Percentiles rank a stretch among this genome's conserved stretches.
Conservation (phyloP, 2,329 filamentous ascomycete genomes). For the Claviceps maximensis region DNA sequence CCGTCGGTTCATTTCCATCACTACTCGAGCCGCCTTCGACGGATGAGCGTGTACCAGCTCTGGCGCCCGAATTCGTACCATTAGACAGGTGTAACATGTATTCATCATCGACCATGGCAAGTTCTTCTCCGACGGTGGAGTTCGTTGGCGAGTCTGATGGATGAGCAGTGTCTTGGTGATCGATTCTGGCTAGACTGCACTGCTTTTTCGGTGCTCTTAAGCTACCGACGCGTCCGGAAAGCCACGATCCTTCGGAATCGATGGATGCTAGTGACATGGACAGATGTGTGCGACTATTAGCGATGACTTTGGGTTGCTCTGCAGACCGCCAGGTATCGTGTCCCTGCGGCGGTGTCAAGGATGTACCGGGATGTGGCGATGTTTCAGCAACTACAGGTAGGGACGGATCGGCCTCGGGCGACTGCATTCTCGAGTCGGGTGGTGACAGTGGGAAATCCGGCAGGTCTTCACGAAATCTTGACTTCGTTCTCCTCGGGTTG, state of each 20-base stretch:
- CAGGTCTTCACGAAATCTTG: constrained; percentile 83
- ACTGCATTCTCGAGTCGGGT: constrained; percentile 67
- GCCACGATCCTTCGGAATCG: constrained; percentile 92
- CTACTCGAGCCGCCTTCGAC: constrained; percentile 42
- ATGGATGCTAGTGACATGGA: constrained; percentile 86
- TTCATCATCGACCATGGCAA: constrained; percentile 53
- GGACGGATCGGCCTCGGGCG: constrained; percentile 49
- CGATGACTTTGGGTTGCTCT: constrained; percentile 21
- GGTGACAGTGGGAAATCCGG: constrained; percentile 79
- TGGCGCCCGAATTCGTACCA: constrained; percentile 12
- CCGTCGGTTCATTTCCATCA: constrained; percentile 38
- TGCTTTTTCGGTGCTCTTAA: constrained; percentile 33
- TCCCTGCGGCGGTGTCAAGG: constrained; percentile 17
- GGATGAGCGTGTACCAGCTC: constrained; percentile 27
- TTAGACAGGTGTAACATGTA: constrained; percentile 45
- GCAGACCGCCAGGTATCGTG: constrained; percentile 35
- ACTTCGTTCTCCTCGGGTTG: constrained; percentile 66
- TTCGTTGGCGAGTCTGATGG: constrained; percentile 28
- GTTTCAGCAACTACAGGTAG: constrained; percentile 21
- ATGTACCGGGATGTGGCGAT: constrained; percentile 13
- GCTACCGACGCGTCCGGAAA: constrained; percentile 58
- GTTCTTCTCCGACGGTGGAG: constrained; percentile 46
- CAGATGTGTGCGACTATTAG: constrained; percentile 48
- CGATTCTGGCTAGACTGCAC: constrained; percentile 22
- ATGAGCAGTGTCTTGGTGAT: constrained; percentile 15